phyloP scores from a whole-genome alignment of 805 yeast genomes.

The Jamesozyma piceae region DNA sequence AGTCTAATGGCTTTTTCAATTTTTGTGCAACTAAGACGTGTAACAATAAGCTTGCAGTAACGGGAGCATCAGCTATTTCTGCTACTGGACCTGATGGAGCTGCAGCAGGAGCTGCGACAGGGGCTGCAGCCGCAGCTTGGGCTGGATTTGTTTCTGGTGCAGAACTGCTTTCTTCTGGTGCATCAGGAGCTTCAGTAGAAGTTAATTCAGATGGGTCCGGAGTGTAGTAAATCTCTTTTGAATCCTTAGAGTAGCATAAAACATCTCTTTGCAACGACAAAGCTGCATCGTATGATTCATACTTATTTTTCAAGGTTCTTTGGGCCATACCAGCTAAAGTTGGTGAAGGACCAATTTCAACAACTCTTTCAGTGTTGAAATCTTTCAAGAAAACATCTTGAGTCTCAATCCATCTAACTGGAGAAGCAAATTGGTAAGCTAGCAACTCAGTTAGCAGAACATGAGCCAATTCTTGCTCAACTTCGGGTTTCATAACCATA shows the following conservation, averaged over 20 bases:
- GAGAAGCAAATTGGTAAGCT: conserved; percentile 98
- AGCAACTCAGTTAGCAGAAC: conserved; percentile 86
- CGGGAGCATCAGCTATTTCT: conserved; percentile 81
- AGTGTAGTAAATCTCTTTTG: conserved; percentile 92
- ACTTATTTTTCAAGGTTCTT: conserved; percentile 85
- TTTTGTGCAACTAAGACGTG: conserved; percentile 93
- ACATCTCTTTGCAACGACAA: conserved; percentile 79
- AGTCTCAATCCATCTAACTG: conserved; percentile 99
- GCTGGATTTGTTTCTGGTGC: conserved; percentile 42
- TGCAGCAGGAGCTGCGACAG: conserved; percentile 50
- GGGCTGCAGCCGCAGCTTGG: conserved; percentile 47
- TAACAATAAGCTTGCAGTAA: conserved; percentile 68
- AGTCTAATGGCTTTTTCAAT: conserved; percentile 81
- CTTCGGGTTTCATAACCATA: conserved; percentile 61
- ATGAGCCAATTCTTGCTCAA: conserved; percentile 95
- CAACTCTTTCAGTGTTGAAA: conserved; percentile 92
- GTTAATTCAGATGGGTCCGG: conserved; percentile 53
- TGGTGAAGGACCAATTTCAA: conserved; percentile 98
- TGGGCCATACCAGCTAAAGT: conserved; percentile 98
- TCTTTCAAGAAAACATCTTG: conserved; percentile 95
- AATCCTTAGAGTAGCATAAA: conserved; percentile 89
- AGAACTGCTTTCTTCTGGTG: conserved; percentile 17
- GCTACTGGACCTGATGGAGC: conserved; percentile 75
- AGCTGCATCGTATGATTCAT: conserved; percentile 97
- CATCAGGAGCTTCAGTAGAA: conserved; percentile 25